phyloP scores from a whole-genome alignment of 2,329 filamentous ascomycete genomes.

The Penicillium hordei region DNA sequence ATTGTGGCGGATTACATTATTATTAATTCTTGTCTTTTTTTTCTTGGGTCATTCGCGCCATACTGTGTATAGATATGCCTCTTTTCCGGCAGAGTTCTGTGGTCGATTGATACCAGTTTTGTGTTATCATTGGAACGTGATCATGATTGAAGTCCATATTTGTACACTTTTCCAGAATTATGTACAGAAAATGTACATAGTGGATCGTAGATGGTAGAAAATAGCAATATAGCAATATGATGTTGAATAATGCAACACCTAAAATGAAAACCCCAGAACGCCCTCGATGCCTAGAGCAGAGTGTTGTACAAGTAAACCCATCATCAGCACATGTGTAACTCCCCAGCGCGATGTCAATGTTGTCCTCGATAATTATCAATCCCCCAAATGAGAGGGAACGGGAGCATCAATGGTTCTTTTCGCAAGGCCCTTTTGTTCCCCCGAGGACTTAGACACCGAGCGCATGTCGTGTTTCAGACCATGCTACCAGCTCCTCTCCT shows the following conservation, averaged over 20 bases:
- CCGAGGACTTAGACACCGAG: neutral
- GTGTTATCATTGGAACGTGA: slow-evolving; percentile 9
- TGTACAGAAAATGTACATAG: slow-evolving; percentile 10
- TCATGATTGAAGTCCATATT: slow-evolving; percentile 7
- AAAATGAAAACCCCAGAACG: slow-evolving; percentile 24
- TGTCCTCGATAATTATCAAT: neutral
- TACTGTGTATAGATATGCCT: slow-evolving; percentile 3
- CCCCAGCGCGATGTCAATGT: slow-evolving; percentile 2
- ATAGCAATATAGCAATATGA: slow-evolving; percentile 6
- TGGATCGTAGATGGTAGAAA: slow-evolving; percentile 6
- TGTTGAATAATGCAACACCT: neutral
- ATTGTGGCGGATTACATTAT: slow-evolving; percentile 5
- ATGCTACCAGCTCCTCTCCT: neutral
- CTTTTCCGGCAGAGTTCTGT: slow-evolving; percentile 5
- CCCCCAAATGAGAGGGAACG: neutral
- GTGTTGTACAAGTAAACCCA: slow-evolving; percentile 31
- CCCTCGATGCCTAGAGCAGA: slow-evolving; percentile 35
- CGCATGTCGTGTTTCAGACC: neutral
- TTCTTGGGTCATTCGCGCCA: neutral
- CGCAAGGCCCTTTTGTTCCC: neutral
- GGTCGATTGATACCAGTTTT: slow-evolving; percentile 15
- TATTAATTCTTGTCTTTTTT: slow-evolving; percentile 12
- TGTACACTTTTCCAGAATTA: slow-evolving; percentile 10
- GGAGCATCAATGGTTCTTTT: neutral
- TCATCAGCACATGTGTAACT: slow-evolving; percentile 23